These are phyloP conservation scores for Bipolaris gigantea DNA, from an alignment of 2,329 filamentous ascomycete genomes.

Conservation along the genomic window DNA sequence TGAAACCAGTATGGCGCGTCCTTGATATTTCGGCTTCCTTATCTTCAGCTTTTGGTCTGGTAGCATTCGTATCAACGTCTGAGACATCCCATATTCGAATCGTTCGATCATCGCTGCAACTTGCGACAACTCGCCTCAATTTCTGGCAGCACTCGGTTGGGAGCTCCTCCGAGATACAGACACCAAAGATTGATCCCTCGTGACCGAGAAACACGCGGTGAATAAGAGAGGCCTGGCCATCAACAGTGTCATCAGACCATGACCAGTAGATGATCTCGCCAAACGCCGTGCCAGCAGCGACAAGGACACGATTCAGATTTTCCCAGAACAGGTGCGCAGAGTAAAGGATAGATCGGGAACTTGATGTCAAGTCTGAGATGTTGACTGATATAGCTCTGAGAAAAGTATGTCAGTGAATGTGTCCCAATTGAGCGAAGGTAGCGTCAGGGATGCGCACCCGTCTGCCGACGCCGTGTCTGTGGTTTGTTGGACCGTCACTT, in stretches of 20 bases:
- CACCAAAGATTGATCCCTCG: slow-evolving; percentile 91
- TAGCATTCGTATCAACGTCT: slow-evolving; percentile 37
- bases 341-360: slow-evolving; percentile 83
- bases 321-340: slow-evolving; percentile 74
- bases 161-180: slow-evolving; percentile 66
- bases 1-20: slow-evolving; percentile 51
- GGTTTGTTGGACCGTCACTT: slow-evolving; percentile 43
- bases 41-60: slow-evolving; percentile 21
- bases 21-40: slow-evolving; percentile 30
- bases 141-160: slow-evolving; percentile 31
- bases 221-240: slow-evolving; percentile 40
- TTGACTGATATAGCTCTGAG: slow-evolving; percentile 16
- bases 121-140: slow-evolving; percentile 70
- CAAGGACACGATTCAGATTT: slow-evolving; percentile 61
- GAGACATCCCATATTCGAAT: slow-evolving; percentile 86
- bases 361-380: slow-evolving; percentile 59
- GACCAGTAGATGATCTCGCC: slow-evolving; percentile 93
- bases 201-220: slow-evolving; percentile 68
- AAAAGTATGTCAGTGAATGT: slow-evolving; percentile 1
- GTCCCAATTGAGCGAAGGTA: background rate
- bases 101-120: slow-evolving; percentile 93
- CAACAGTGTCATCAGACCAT: slow-evolving; percentile 51
- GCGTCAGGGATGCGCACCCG: slow-evolving; percentile 4
- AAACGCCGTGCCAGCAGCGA: slow-evolving; percentile 90
- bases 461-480: background rate